Evolutionary conservation across 768 basidiomycete genomes (phyloP).

Genomic region (Melanogaster broomeanus): DNA sequence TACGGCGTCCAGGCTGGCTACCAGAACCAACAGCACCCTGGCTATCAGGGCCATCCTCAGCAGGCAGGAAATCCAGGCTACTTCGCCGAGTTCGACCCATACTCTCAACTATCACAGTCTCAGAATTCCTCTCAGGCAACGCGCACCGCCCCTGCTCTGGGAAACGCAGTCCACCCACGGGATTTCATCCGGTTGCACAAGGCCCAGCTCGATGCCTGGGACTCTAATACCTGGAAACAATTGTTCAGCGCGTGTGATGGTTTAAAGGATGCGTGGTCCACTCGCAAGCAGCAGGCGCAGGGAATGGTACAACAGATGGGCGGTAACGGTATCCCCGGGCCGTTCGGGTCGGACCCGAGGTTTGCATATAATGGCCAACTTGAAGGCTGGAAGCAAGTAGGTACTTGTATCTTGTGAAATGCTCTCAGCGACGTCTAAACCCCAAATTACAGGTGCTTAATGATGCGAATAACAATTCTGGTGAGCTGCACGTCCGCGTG

Average conservation of each 20-base stretch:
- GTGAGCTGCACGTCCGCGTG: constrained; percentile 32
- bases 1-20: constrained; percentile 20
- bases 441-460: constrained; percentile 45
- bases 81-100: constrained; percentile 44
- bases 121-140: not conserved
- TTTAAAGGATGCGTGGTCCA: constrained; percentile 67
- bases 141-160: constrained; percentile 18
- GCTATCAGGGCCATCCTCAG: constrained; percentile 30
- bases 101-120: constrained; percentile 22
- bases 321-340: constrained; percentile 32
- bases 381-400: constrained; percentile 58
- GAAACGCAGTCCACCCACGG: constrained; percentile 58
- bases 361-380: constrained; percentile 54
- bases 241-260: constrained; percentile 60
- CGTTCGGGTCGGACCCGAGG: constrained; percentile 32
- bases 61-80: constrained; percentile 24
- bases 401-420: constrained; percentile 20
- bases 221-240: constrained; percentile 71
- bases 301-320: constrained; percentile 48
- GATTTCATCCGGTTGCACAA: constrained; percentile 69
- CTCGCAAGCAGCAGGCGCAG: constrained; percentile 56
- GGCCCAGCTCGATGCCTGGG: constrained; percentile 70
- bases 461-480: constrained; percentile 55
- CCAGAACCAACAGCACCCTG: constrained; percentile 30
- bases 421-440: constrained; percentile 8